These are phyloP conservation scores for Curvularia eragrostidis DNA, from an alignment of 2,329 filamentous ascomycete genomes.

Conservation along the genomic window DNA sequence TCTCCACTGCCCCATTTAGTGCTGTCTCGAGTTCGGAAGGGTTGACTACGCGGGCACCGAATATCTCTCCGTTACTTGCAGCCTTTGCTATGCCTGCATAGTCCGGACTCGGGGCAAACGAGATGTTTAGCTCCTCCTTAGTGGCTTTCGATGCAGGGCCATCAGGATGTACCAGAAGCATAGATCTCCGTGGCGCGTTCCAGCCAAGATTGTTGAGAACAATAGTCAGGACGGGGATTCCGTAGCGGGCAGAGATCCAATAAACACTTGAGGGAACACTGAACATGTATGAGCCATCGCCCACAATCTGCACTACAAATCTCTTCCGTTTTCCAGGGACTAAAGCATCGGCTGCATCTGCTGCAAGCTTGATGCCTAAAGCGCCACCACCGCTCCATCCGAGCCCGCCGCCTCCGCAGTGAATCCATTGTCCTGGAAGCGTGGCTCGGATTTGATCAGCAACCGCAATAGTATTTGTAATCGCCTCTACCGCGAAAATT, in stretches of 20 bases:
- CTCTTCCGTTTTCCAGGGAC: not conserved
- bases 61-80: not conserved
- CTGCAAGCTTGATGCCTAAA: not conserved
- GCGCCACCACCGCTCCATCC: not conserved
- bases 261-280: not conserved
- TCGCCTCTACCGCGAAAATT: not conserved
- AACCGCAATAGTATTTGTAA: not conserved
- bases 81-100: not conserved
- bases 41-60: not conserved
- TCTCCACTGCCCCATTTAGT: not conserved
- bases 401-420: not conserved
- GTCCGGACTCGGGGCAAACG: not conserved
- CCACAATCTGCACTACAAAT: not conserved
- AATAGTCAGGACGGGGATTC: not conserved
- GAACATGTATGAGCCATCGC: not conserved
- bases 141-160: not conserved
- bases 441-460: not conserved
- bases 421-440: not conserved
- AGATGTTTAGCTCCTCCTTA: not conserved
- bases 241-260: not conserved
- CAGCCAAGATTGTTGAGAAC: not conserved
- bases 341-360: not conserved
- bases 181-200: conserved; percentile 1
- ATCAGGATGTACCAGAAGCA: not conserved
- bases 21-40: not conserved